Evolutionary conservation across 2,329 filamentous ascomycete genomes (phyloP), one percentile per base, ranked within the genome.

Genomic region (Ophiostoma angusticollis): DNA sequence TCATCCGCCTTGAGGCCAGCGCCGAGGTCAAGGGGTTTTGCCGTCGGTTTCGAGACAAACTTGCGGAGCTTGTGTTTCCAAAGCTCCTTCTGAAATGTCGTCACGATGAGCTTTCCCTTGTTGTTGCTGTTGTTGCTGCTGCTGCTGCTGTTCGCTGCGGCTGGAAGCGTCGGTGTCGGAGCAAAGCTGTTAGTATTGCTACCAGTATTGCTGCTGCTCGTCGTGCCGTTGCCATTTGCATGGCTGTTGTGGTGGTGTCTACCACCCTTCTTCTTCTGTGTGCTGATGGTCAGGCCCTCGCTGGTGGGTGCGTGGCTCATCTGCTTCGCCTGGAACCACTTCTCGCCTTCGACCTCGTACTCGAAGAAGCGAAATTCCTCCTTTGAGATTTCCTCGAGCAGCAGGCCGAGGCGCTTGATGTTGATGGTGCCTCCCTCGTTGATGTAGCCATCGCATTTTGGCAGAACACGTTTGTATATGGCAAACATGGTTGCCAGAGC

Each of bases 401-500:
- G 71, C 35, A 82, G 63, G 37, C 75, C 74, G 43, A 98, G 65
- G 41, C 91, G 76, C 46, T 80, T 63, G 55, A 98, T 66, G 55
- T 96, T 93, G 59, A 98, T 94, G 33, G 83, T 78, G 52, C 91
- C 93, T 40, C 82, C 78, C 57, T 98, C 86, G 59, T 98, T 98
- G 61, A 98, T 89, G 58, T 96, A 98, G 5, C 91, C 91, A 41
- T 84, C 83, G 52, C 85, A 80, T 54, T 80, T 78, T 7, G 87
- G 87, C 43, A 98, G 66, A 27, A 94, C 78, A 34, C 80, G 72
- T 61, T 96, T 96, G 69, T 98, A 98, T 44, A 94, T 78, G 54
- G 82, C 81, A 59, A 98, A 98, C 91, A 98, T 98, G 55, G 91
- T 80, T 18, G 89, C 84, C 59, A 98, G 65, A 17, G 93, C 91